These are phyloP conservation scores for Candida pseudofarinosa DNA, from an alignment of 805 yeast genomes.

Conservation along the genomic window DNA sequence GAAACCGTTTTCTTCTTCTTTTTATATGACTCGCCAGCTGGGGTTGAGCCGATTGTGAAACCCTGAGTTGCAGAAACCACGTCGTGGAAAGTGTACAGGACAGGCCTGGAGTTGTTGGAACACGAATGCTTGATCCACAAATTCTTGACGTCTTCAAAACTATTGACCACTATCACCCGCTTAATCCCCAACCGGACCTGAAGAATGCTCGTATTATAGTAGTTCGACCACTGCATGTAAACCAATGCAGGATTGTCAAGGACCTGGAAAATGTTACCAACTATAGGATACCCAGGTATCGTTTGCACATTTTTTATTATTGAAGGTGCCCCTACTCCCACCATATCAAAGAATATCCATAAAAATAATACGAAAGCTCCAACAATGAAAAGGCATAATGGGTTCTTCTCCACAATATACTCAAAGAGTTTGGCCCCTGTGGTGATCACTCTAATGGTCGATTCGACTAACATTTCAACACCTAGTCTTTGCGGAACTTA, in stretches of 20 bases:
- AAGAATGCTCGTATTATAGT: slow-evolving; percentile 43
- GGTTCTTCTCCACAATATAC: no score
- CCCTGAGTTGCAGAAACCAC: slow-evolving; percentile 54
- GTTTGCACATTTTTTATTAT: slow-evolving; percentile 35
- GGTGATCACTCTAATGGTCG: no score
- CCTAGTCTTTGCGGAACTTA: no score
- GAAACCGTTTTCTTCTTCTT: slow-evolving; percentile 47
- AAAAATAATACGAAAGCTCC: neutral
- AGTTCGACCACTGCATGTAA: slow-evolving; percentile 43
- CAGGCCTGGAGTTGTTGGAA: slow-evolving; percentile 65
- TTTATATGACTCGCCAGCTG: slow-evolving; percentile 46
- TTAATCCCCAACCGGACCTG: slow-evolving; percentile 61
- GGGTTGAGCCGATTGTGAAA: slow-evolving; percentile 64
- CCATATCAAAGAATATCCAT: slow-evolving; percentile 9
- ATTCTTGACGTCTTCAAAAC: slow-evolving; percentile 48
- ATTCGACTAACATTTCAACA: no score
- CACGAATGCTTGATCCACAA: slow-evolving; percentile 48
- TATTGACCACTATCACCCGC: slow-evolving; percentile 63
- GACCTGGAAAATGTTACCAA: slow-evolving; percentile 48
- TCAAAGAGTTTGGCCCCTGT: no score
- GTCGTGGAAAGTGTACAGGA: slow-evolving; percentile 62
- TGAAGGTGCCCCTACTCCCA: slow-evolving; percentile 17
- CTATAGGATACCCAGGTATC: slow-evolving; percentile 46
- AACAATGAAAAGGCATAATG: neutral
- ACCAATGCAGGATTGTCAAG: slow-evolving; percentile 46